These are phyloP conservation scores for Dryadomyces quercivorus DNA, from an alignment of 2,329 filamentous ascomycete species.

Conservation along the genomic window DNA sequence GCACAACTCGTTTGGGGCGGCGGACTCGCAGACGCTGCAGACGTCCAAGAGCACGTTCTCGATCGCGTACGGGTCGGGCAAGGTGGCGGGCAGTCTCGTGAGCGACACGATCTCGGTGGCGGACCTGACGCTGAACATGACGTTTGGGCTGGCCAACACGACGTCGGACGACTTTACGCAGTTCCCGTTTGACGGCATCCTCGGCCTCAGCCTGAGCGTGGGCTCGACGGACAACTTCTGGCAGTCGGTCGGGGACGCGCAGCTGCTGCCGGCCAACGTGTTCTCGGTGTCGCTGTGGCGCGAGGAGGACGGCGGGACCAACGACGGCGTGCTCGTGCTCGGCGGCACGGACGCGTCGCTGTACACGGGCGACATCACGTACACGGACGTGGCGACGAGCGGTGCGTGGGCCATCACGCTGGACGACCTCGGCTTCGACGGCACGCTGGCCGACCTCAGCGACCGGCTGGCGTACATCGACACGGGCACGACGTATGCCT, in stretches of 20 bases:
- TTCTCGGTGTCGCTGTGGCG: constrained; percentile 63
- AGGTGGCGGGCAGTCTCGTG: constrained; percentile 53
- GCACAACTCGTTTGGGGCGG: constrained; percentile 58
- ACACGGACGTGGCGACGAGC: constrained; percentile 40
- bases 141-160: constrained; percentile 60
- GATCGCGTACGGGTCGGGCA: constrained; percentile 67
- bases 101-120: constrained; percentile 57
- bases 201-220: constrained; percentile 59
- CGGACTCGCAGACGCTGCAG: constrained; percentile 52
- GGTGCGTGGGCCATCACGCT: constrained; percentile 64
- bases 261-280: constrained; percentile 48
- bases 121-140: constrained; percentile 48
- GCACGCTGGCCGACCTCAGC: constrained; percentile 42
- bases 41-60: constrained; percentile 41
- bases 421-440: constrained; percentile 52
- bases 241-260: constrained; percentile 43
- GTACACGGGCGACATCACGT: constrained; percentile 57
- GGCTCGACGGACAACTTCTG: constrained; percentile 55
- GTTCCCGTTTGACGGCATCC: constrained; percentile 80
- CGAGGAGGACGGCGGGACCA: constrained; percentile 49
- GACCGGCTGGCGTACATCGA: constrained; percentile 60
- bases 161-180: constrained; percentile 63
- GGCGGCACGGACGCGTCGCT: constrained; percentile 56
- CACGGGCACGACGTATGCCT: constrained; percentile 70
- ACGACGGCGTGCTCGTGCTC: constrained; percentile 68